Base-by-base conservation (phyloP, 306 rosid species). In the Phaseolus lunatus region DNA sequence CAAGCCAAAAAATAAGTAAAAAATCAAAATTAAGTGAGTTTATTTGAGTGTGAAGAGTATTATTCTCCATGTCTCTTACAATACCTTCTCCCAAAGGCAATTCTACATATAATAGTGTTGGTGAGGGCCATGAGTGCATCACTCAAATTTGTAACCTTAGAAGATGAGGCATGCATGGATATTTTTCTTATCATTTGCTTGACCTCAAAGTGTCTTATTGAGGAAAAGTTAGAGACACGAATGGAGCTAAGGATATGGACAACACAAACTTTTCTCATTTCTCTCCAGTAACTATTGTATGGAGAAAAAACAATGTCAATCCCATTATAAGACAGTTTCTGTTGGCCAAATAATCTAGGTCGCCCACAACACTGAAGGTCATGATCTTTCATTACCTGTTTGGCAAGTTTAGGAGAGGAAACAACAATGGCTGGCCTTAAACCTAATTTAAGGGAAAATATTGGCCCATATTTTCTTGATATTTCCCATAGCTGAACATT, bases 391-490 rank as follows among this genome's bases (percentile, higher is more conserved):
- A 80, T 3, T 4, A 31, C 5, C 20, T 65, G 75, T 73, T 65
- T 31, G 31, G 84, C 75, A 5, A 73, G 0, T 54, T 54, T 59
- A 3, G 75, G 45, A 0, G 84, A 80, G 5, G 79, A 73, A 20
- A 80, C 18, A 65, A 80, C 70, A 9, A 80, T 20, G 3, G 70
- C 75, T 27, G 3, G 22, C 22, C 70, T 73, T 7, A 67, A 11
- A 27, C 89, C 86, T 1, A 88, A 47, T 52, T 71, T 67, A 13
- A 88, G 62, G 13, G 76, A 78, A 84, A 88, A 85, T 2, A 88
- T 2, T 1, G 89, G 81, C 0, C 87, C 86, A 8, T 85, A 68
- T 44, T 15, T 66, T 31, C 29, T 75, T 20, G 88, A 54, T 53
- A 63, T 81, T 10, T 78, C 10, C 7, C 50, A 67, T 15, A 84